Conservation (phyloP, 1,284 basidiomycete genomes). For the Wallemia mellicola region DNA sequence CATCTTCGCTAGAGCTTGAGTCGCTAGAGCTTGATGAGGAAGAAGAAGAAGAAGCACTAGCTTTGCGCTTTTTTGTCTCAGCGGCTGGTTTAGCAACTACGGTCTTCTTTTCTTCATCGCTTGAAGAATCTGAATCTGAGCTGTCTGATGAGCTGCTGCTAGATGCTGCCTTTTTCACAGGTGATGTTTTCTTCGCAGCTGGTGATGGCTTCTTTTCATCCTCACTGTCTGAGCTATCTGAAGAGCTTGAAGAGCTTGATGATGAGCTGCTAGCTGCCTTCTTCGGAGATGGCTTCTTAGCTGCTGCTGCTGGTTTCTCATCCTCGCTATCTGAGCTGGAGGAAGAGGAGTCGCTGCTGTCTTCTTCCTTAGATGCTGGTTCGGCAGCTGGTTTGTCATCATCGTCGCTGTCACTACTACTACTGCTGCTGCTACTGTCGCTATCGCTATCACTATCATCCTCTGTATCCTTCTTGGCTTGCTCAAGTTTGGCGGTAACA, state of each 20-base stretch:
- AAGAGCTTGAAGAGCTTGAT: neutral
- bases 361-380: no score
- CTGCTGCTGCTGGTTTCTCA: neutral
- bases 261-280: neutral
- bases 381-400: no score
- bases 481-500: neutral
- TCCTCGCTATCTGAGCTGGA: neutral
- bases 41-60: neutral
- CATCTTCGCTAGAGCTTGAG: neutral
- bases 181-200: neutral
- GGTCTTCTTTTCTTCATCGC: neutral
- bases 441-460: neutral
- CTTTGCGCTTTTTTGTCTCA: neutral
- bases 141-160: neutral
- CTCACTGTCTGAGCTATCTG: neutral
- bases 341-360: neutral
- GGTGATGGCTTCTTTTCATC: neutral
- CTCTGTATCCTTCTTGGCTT: neutral
- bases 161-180: no score
- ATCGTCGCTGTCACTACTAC: neutral
- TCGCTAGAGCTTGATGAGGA: neutral
- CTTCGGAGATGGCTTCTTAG: neutral
- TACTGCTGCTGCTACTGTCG: neutral
- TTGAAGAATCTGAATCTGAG: constrained; percentile 1
- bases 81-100: constrained; percentile 1